Percentiles rank a stretch among this genome's conserved stretches.
phyloP scores from a whole-genome alignment of 2,329 filamentous ascomycete species.

The Fusarium zealandicum region DNA sequence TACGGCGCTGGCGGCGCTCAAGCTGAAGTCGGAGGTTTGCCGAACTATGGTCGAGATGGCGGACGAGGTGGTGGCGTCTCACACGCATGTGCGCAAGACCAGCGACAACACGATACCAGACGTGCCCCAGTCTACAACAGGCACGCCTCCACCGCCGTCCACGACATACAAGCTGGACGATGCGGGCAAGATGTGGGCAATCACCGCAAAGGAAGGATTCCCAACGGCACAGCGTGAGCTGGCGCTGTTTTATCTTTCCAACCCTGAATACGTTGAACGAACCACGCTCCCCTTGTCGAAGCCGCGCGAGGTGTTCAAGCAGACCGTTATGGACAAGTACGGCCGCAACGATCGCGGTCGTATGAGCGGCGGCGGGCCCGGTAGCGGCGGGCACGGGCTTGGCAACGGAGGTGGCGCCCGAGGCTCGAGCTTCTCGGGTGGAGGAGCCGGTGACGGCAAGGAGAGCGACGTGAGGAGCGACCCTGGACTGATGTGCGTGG shows the following conservation, averaged over 20 bases:
- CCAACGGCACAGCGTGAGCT: conserved; percentile 90
- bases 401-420: conserved; percentile 37
- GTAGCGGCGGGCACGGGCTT: conserved; percentile 33
- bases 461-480: conserved; percentile 71
- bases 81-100: conserved; percentile 67
- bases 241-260: conserved; percentile 89
- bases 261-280: conserved; percentile 82
- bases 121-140: conserved; percentile 47
- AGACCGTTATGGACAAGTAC: conserved; percentile 78
- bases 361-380: conserved; percentile 31
- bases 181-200: conserved; percentile 87
- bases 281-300: conserved; percentile 85
- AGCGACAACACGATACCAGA: conserved; percentile 44
- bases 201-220: conserved; percentile 87
- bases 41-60: conserved; percentile 75
- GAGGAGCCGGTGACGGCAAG: conserved; percentile 42
- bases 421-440: conserved; percentile 32
- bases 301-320: conserved; percentile 89
- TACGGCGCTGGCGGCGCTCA: conserved; percentile 85
- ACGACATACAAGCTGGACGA: conserved; percentile 77
- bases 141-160: conserved; percentile 56
- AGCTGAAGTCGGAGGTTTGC: conserved; percentile 86
- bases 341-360: conserved; percentile 50
- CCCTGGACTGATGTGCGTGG: conserved; percentile 89
- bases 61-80: conserved; percentile 63